A percentile compares a stretch with the other conserved stretches of the same genome.
These are phyloP conservation scores for Glaciozyma martinii DNA, from an alignment of 768 basidiomycete species.

Conservation along the genomic window DNA sequence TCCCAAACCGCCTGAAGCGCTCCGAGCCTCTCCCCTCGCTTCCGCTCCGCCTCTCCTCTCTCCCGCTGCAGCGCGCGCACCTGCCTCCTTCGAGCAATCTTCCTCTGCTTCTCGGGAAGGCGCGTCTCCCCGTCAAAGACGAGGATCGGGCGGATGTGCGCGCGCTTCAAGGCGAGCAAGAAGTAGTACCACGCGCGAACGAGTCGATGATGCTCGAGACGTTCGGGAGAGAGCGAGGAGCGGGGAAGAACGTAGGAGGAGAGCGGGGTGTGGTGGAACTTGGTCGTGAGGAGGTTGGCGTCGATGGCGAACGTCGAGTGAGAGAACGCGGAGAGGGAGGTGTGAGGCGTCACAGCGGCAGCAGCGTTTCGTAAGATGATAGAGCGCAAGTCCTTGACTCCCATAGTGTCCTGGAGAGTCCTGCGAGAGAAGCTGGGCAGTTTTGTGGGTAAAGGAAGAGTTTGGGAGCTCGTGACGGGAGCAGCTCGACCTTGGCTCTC, in stretches of 20 bases:
- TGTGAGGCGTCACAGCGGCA: background rate
- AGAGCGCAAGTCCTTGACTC: slow-evolving; percentile 15
- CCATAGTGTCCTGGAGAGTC: slow-evolving; percentile 12
- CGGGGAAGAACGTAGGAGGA: background rate
- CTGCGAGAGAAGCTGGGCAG: too few relatives aligned
- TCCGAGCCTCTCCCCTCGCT: background rate
- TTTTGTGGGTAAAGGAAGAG: too few relatives aligned
- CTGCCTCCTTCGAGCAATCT: background rate
- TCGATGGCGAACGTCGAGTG: slow-evolving; percentile 21
- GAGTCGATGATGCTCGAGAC: background rate
- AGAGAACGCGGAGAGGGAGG: slow-evolving; percentile 11
- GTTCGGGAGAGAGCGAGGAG: background rate
- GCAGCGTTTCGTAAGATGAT: slow-evolving; percentile 10
- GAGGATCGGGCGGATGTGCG: slow-evolving; percentile 15
- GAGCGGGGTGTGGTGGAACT: slow-evolving; percentile 13
- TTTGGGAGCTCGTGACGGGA: too few relatives aligned
- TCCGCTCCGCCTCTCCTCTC: slow-evolving; percentile 8
- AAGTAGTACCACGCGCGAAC: slow-evolving; percentile 21
- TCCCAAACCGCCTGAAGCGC: background rate
- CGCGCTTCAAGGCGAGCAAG: slow-evolving; percentile 3
- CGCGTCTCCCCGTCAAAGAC: slow-evolving; percentile 28
- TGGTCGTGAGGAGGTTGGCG: slow-evolving; percentile 24
- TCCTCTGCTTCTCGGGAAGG: slow-evolving; percentile 12
- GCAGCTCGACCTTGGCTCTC: too few relatives aligned
- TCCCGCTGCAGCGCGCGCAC: slow-evolving; percentile 5